These are phyloP conservation scores for Saccharomycopsis fermentans DNA, from an alignment of 805 yeast species.

Conservation along the genomic window DNA sequence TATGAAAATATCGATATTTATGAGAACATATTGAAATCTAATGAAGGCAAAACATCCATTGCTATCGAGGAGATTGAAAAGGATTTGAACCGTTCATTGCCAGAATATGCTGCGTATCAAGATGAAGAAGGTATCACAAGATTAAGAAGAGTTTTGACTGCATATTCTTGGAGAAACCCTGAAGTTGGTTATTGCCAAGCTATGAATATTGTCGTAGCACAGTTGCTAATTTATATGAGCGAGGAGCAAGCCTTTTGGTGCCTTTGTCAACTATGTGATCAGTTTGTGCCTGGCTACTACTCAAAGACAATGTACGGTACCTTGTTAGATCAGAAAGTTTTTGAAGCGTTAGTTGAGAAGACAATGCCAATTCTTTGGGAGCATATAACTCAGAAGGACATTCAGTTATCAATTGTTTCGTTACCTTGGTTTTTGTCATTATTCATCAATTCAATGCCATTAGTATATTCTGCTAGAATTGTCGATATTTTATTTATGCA, in stretches of 20 bases:
- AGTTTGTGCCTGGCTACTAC: slow-evolving; percentile 87
- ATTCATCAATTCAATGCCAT: slow-evolving; percentile 87
- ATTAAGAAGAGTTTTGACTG: slow-evolving; percentile 78
- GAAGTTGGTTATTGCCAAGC: slow-evolving; percentile 98
- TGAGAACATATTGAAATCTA: slow-evolving; percentile 43
- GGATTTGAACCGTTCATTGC: slow-evolving; percentile 86
- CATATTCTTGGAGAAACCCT: slow-evolving; percentile 94
- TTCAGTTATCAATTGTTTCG: slow-evolving; percentile 86
- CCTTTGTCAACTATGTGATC: slow-evolving; percentile 67
- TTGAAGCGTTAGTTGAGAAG: slow-evolving; percentile 80
- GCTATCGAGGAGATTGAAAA: slow-evolving; percentile 97
- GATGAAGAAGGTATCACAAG: slow-evolving; percentile 74
- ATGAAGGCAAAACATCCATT: slow-evolving; percentile 54
- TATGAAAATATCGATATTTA: slow-evolving; percentile 55
- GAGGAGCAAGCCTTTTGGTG: slow-evolving; percentile 99
- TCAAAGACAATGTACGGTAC: slow-evolving; percentile 98
- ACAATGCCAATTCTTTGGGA: slow-evolving; percentile 85
- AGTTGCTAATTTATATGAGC: slow-evolving; percentile 69
- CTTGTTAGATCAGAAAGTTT: slow-evolving; percentile 82
- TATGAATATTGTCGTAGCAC: slow-evolving; percentile 89
- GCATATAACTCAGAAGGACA: slow-evolving; percentile 69
- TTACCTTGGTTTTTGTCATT: slow-evolving; percentile 93
- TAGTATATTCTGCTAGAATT: slow-evolving; percentile 85
- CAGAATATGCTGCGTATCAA: slow-evolving; percentile 94
- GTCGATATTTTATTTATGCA: slow-evolving; percentile 83